Base-by-base conservation (phyloP, 1,284 basidiomycete genomes). In the Acaromyces ingoldii region DNA sequence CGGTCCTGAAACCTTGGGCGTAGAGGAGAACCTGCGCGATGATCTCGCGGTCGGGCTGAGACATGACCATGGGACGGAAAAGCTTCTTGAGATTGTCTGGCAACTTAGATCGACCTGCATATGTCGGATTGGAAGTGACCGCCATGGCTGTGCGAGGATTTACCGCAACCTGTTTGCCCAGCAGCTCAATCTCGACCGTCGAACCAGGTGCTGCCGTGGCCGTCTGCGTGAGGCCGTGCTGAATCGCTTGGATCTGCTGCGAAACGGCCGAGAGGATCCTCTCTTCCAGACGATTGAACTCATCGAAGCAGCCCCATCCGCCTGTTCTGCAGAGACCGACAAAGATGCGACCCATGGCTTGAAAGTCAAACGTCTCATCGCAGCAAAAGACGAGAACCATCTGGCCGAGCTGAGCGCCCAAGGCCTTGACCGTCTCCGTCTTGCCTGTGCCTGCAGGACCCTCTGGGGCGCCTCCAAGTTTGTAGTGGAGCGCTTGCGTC, bases 21-120 rank as follows among this genome's bases (percentile, higher is more conserved):
- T 97, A 98, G 50, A 99, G 80, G 86, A 98, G 91, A 67, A 99
- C 96, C 78, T 99, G 95, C 1, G 95, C 95, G 66, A 99, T 99
- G 47, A 97, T 85, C 76, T 97, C 91, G 53, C 91, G 86, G 77
- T 98, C 95, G 25, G 95, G 95, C 49, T 90, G 85, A 1, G 95
- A 96, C 95, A 99, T 99, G 38, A 95, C 92, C 87, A 98, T 96
- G 57, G 89, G 92, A 69, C 92, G 82, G 83, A 96, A 96, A 21
- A 96, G 81, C 77, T 93, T 79, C 75, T 82, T 98, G 74, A 99
- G 79, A 76, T 98, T 98, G 63, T 95, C 93, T 4, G 95, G 95
- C 9, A 99, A 79, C 63, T 91, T 91, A 9, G 93, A 97, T 64
- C 95, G 90, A 63, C 91, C 95, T 57, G 95, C 93, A 74, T 99